Base-by-base conservation (phyloP, 257 asterid genomes). In the Linderniella brevidens region DNA sequence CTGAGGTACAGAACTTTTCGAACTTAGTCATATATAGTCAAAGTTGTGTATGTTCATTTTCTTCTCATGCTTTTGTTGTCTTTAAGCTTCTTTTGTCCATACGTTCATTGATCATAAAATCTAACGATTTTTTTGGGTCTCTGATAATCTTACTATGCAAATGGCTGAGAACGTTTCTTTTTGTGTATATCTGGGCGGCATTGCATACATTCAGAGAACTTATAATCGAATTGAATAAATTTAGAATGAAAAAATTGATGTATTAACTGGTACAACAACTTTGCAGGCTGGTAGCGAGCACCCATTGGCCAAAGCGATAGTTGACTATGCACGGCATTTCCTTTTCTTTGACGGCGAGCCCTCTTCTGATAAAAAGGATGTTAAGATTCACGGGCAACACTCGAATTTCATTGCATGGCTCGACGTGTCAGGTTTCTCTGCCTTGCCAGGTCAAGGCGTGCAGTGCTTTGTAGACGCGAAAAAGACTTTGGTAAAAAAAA, bases 271-370 rank as follows among this genome's bases (percentile, higher is more conserved):
- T 25, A 2, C 32, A n/a, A 13, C 14, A 1, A 43, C 14, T 13
- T 8, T 51, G 48, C 77, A 90, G 99, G 94, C 83, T 60, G 64
- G 92, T 68, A 90, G 99, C 17, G 99, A 90, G 62, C 96, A 90
- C 59, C 99, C 99, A 35, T 64, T 90, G 86, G 96, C 76, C 19
- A 82, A 72, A 60, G 94, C 99, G 44, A 75, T 90, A 56, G 51
- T 90, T 61, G 99, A 82, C 51, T 85, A 85, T 57, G 80, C 93
- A 17, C 86, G 90, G 40, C 99, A 90, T 72, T 90, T 90, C 72
- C 96, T 85, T 73, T 86, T 79, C 73, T 81, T 90, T 18, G 96
- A 82, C 15, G 82, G 64, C 35, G 68, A 77, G 49, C 60, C 72
- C 32, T 54, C 62, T 52, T 54, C 62, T 52, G 49, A 64, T 45